These are phyloP conservation scores for Apophysomyces trapeziformis DNA, from an alignment of 371 early-diverging fungal species.

Conservation along the genomic window DNA sequence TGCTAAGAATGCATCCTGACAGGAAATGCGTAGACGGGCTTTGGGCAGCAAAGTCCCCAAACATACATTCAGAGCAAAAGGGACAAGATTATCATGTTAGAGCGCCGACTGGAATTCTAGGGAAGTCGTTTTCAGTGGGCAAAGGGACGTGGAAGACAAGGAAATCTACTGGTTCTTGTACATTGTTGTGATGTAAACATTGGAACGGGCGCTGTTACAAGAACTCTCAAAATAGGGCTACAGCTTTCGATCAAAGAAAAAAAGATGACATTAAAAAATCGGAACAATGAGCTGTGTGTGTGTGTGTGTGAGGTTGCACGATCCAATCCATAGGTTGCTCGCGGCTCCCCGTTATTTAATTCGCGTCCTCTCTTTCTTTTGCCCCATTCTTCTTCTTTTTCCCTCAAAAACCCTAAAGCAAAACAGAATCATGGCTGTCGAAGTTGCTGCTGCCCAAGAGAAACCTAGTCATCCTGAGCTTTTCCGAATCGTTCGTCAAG, in stretches of 20 bases:
- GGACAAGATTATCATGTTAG: background rate
- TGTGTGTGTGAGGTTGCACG: constrained; percentile 1
- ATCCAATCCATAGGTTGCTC: background rate
- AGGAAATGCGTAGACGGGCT: no score
- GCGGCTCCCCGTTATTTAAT: background rate
- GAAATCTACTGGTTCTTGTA: no score
- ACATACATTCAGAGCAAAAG: no score
- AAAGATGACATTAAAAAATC: constrained; percentile 6
- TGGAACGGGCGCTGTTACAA: constrained; percentile 1
- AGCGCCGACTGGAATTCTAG: background rate
- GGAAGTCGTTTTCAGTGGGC: background rate
- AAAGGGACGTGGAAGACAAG: background rate
- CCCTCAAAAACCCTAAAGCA: background rate
- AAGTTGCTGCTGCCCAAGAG: background rate
- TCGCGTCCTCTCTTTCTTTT: background rate
- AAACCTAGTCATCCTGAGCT: constrained; percentile 55
- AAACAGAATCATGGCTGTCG: background rate
- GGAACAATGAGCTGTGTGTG: background rate
- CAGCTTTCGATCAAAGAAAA: background rate
- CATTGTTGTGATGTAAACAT: no score
- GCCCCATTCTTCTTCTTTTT: background rate
- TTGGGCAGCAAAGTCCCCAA: no score
- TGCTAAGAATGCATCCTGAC: no score
- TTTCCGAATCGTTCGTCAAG: constrained; percentile 55
- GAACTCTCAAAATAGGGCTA: background rate